A percentile compares a stretch with the other conserved stretches of the same genome.
phyloP scores from a whole-genome alignment of 148 eudicot species.

The Chenopodium quinoa region DNA sequence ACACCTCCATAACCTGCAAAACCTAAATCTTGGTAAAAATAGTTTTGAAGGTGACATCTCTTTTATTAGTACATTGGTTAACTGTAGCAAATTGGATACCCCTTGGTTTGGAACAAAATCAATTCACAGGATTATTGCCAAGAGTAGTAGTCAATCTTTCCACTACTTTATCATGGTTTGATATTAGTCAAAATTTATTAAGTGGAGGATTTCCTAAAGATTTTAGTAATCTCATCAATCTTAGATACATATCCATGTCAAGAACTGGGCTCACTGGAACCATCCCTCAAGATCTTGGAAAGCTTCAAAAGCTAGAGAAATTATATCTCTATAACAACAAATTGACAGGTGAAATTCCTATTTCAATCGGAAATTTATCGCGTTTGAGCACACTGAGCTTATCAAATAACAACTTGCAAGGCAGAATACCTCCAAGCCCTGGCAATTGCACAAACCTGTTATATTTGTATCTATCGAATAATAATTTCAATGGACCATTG shows the following conservation, averaged over 20 bases:
- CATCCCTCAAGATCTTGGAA: background rate
- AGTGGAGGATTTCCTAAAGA: background rate
- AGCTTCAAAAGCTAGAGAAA: background rate
- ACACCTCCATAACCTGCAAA: background rate
- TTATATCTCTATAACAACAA: background rate
- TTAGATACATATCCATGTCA: background rate
- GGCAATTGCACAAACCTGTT: slow-evolving; percentile 31
- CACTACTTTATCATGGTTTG: background rate
- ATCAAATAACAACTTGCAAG: slow-evolving; percentile 14
- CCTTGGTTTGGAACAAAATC: background rate
- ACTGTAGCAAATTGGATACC: background rate
- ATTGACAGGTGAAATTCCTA: slow-evolving; percentile 28
- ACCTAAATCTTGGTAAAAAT: background rate
- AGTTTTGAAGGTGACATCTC: background rate
- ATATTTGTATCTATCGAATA: slow-evolving; percentile 23
- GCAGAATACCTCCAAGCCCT: slow-evolving; percentile 33
- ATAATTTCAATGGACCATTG: slow-evolving; percentile 31
- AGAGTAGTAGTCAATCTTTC: background rate
- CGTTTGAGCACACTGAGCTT: background rate
- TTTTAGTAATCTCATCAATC: background rate
- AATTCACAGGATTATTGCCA: background rate
- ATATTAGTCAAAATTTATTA: too few species aligned
- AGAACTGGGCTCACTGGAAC: background rate
- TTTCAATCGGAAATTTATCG: slow-evolving; percentile 27
- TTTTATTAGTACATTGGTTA: background rate